phyloP scores from a whole-genome alignment of 108 stramenopile species.

The Seminavis robusta region DNA sequence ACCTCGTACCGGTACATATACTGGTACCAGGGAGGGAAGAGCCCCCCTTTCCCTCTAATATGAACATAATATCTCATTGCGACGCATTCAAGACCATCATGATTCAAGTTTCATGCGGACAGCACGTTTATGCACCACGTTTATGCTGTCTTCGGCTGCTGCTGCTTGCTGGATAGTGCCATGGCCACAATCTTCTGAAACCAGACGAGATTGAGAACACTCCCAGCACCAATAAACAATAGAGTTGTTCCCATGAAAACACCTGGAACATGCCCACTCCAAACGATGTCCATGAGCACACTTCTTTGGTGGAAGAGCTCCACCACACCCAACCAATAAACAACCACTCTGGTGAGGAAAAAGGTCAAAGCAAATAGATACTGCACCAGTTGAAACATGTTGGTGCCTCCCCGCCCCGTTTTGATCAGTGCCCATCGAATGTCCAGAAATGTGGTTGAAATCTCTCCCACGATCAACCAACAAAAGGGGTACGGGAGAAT shows the following conservation, averaged over 20 bases:
- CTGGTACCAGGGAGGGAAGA: no score
- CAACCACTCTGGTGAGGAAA: constrained; percentile 7
- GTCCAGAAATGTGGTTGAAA: constrained; percentile 12
- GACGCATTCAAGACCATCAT: no score
- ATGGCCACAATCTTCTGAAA: constrained; percentile 5
- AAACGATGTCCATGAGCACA: neutral
- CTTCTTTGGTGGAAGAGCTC: no score
- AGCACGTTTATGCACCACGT: no score
- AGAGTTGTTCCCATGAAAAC: constrained; percentile 1
- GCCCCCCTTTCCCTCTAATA: no score
- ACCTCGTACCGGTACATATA: no score
- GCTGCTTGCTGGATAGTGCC: neutral
- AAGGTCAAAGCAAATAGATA: constrained; percentile 6
- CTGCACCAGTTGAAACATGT: neutral
- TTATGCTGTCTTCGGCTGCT: no score
- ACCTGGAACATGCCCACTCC: neutral
- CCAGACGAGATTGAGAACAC: neutral
- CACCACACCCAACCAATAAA: constrained; percentile 1
- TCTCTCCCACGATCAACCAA: constrained; percentile 16
- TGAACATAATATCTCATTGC: no score
- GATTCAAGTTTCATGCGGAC: no score
- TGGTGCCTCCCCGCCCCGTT: neutral
- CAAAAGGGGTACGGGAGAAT: constrained; percentile 6
- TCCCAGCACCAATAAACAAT: neutral
- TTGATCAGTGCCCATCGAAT: constrained; percentile 15